Evolutionary conservation across 164 flowering plant species (phyloP), one percentile per base, ranked within the genome.

Genomic region (Magnolia changhungtana): DNA sequence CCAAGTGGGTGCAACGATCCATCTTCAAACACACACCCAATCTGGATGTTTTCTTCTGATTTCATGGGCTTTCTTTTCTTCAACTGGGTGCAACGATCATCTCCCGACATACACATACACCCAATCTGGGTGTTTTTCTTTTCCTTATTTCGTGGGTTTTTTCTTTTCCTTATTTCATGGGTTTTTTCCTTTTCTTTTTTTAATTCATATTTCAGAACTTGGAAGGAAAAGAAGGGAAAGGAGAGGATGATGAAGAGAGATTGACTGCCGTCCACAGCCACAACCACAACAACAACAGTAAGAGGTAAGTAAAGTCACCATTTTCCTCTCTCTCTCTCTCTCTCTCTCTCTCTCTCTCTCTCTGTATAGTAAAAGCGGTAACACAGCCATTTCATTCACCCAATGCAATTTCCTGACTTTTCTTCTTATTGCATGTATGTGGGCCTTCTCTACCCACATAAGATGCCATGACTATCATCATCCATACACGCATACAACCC

Each of bases 401-500:
- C 24, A 23, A 77, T 72, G 51, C 24, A 64, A 72, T 65, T 77
- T 72, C 49, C 1, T 70, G 52, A 65, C 14, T 74, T 10, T 21
- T 11, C 8, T 24, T 20, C 37, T 74, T 65, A 24, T 13, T 55
- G 11, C 59, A 37, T 74, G 64, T 52, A 72, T 72, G 63, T 21
- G 61, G 21, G 18, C 50, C 50, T 58, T 45, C 20, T 49, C 10
- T 72, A 59, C 55, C 74, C 23, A 31, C 74, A 71, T 45, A 18
- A 52, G 61, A 63, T 59, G 50, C 75, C 67, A 64, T 20, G 23
- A 5, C 24, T n/a, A 50, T n/a, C 55, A 72, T 67, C 66, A 37
- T 72, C 67, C 79, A 72, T 72, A 49, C 73, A 67, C 51, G 50
- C 71, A 75, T 59, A 64, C 78, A 69, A 18, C 73, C 23, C 45